A percentile compares a stretch with the other conserved stretches of the same genome.
Conservation (phyloP, 768 basidiomycete genomes). For the Asterophora parasitica region DNA sequence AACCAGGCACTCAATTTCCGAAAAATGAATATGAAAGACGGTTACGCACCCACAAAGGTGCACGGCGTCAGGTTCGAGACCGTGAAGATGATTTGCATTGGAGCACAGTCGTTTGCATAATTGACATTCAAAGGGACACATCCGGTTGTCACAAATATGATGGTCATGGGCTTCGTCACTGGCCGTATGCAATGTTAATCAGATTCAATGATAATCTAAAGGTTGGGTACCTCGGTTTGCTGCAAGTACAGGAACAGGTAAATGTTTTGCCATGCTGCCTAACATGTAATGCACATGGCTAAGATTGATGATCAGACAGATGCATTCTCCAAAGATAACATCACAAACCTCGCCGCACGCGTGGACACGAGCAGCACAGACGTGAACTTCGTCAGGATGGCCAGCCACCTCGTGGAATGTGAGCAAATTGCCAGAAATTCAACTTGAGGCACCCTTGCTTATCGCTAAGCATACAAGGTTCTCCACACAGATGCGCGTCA, state of each 20-base stretch:
- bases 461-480: constrained; percentile 39
- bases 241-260: constrained; percentile 39
- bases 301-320: constrained; percentile 8
- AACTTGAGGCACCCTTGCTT: constrained; percentile 43
- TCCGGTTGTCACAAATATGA: constrained; percentile 47
- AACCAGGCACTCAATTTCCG: neutral
- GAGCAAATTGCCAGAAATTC: neutral
- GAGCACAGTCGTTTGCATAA: constrained; percentile 54
- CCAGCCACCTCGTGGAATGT: constrained; percentile 33
- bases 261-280: constrained; percentile 26
- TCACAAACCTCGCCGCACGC: constrained; percentile 47
- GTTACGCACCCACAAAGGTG: constrained; percentile 55
- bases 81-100: constrained; percentile 47
- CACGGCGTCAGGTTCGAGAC: constrained; percentile 29
- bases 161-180: constrained; percentile 42
- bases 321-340: constrained; percentile 26
- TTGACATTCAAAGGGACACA: constrained; percentile 51
- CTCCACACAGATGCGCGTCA: constrained; percentile 50
- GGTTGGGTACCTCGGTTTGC: constrained; percentile 32
- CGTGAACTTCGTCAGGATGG: constrained; percentile 45
- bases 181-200: neutral
- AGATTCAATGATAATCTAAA: neutral
- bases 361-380: constrained; percentile 50
- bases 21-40: neutral
- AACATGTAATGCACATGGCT: constrained; percentile 11